Evolutionary conservation across 2,329 filamentous ascomycete genomes (phyloP).

Genomic region (Microdochium nivale): DNA sequence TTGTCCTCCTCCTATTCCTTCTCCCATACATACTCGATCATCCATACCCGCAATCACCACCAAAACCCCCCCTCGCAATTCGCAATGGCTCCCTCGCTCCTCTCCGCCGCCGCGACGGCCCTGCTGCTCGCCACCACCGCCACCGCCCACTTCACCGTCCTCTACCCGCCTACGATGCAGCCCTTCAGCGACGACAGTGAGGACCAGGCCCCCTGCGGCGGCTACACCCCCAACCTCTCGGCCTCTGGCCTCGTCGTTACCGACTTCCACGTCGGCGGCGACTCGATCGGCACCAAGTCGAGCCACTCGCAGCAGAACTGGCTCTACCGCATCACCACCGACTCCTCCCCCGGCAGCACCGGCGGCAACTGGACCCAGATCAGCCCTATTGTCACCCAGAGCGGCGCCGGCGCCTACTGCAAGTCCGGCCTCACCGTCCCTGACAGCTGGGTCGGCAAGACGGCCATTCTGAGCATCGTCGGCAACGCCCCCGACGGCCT

Average conservation of each 20-base stretch:
- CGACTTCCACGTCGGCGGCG: slow-evolving; percentile 49
- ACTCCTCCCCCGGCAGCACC: slow-evolving; percentile 24
- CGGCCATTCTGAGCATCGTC: slow-evolving; percentile 45
- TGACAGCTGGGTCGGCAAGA: slow-evolving; percentile 40
- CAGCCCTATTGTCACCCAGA: slow-evolving; percentile 44
- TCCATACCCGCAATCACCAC: neutral
- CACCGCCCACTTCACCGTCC: slow-evolving; percentile 46
- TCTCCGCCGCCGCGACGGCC: slow-evolving; percentile 19
- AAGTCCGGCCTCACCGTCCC: slow-evolving; percentile 38
- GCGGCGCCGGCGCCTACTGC: slow-evolving; percentile 46
- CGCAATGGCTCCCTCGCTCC: slow-evolving; percentile 27
- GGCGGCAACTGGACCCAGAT: slow-evolving; percentile 44
- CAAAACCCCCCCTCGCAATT: neutral
- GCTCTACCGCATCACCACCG: slow-evolving; percentile 50
- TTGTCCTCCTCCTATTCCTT: no score
- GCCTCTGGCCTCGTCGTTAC: slow-evolving; percentile 21
- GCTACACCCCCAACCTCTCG: slow-evolving; percentile 35
- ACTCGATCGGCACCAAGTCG: slow-evolving; percentile 37
- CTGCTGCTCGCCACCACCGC: slow-evolving; percentile 29
- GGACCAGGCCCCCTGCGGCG: slow-evolving; percentile 43
- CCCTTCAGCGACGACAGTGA: slow-evolving; percentile 37
- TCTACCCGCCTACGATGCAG: slow-evolving; percentile 36
- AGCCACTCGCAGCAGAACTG: slow-evolving; percentile 45
- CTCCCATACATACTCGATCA: neutral
- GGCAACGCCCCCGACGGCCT: slow-evolving; percentile 45